Base-by-base conservation (phyloP, 2,329 filamentous ascomycete genomes). In the Trichoderma koningiopsis region DNA sequence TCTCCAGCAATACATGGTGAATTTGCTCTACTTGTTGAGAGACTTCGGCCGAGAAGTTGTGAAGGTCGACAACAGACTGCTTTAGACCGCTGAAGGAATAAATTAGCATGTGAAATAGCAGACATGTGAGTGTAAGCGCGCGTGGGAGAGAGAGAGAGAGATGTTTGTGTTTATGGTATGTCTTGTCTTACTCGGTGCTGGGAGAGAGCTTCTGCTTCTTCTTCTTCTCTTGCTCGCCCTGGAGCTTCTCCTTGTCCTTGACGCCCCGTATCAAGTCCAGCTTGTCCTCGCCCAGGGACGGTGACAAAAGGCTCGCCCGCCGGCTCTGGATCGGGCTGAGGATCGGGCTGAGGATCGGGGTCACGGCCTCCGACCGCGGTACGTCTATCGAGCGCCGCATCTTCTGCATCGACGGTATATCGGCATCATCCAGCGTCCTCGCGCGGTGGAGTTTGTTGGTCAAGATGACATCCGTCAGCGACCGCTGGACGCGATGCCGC, bases 1-100 rank as follows among this genome's bases (percentile, higher is more conserved):
- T 92, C 76, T 92, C 89, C 35, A 93, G 83, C 11, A 94, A 86
- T 0, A 88, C 87, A 72, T 92, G 91, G 80, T 94, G 94, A 3
- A 90, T 90, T 70, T 91, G 87, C 77, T 94, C 91, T 53, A 95
- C 86, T 40, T 86, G 86, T 70, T 86, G 84, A 19, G 89, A 92
- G 29, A 89, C 88, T 27, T 83, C 80, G 68, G 88, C 84, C 27
- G 91, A 91, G 76, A 89, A 85, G 37, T 84, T 81, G 73, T 85
- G 85, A 13, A 94, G 82, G 60, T 85, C 82, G 29, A 78, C 76
- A 0, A 89, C 79, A 4, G 86, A 84, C 68, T 84, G 84, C 72
- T 82, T 83, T 24, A 90, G 74, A 59, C 83, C 84, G 70, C 87
- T 88, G 72, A 66, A 31, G 55, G 14, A 31, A 56, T 35, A 19